A percentile compares a stretch with the other conserved stretches of the same genome.
phyloP scores from a whole-genome alignment of 352 stramenopile genomes.

The Pythium oligandrum region DNA sequence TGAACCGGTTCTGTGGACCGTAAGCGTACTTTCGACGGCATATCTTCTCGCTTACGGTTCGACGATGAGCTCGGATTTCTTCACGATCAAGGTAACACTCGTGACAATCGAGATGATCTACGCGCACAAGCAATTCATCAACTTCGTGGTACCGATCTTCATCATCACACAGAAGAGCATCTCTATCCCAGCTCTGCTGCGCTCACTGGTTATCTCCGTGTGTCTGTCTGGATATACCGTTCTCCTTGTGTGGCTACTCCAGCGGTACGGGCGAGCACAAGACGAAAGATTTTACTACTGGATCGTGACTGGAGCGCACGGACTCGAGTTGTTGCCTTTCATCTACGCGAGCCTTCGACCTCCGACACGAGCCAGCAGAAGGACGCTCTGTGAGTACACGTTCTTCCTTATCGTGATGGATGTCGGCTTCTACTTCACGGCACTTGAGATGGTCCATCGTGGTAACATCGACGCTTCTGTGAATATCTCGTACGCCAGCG shows the following conservation, averaged over 20 bases:
- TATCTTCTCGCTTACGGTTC: slow-evolving; percentile 27
- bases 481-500: slow-evolving; percentile 26
- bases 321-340: slow-evolving; percentile 34
- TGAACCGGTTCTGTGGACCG: slow-evolving; percentile 54
- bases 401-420: slow-evolving; percentile 45
- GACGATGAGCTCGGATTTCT: slow-evolving; percentile 21
- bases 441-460: slow-evolving; percentile 26
- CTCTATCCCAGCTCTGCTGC: slow-evolving; percentile 37
- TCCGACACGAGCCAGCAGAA: slow-evolving; percentile 36
- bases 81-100: slow-evolving; percentile 17
- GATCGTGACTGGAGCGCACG: slow-evolving; percentile 21
- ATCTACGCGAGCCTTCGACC: slow-evolving; percentile 35
- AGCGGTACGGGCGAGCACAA: background rate
- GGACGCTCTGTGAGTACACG: slow-evolving; percentile 55
- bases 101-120: slow-evolving; percentile 39
- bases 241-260: slow-evolving; percentile 34
- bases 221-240: slow-evolving; percentile 54
- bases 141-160: slow-evolving; percentile 60
- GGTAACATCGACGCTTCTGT: slow-evolving; percentile 23
- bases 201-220: slow-evolving; percentile 35
- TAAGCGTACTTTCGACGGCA: slow-evolving; percentile 18
- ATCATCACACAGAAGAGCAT: slow-evolving; percentile 52
- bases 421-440: slow-evolving; percentile 31
- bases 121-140: slow-evolving; percentile 51
- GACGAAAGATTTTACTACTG: slow-evolving; percentile 28